Percentiles rank a stretch among this genome's conserved stretches.
phyloP scores from a whole-genome alignment of 2,329 filamentous ascomycete genomes.

The Seiridium unicorne region DNA sequence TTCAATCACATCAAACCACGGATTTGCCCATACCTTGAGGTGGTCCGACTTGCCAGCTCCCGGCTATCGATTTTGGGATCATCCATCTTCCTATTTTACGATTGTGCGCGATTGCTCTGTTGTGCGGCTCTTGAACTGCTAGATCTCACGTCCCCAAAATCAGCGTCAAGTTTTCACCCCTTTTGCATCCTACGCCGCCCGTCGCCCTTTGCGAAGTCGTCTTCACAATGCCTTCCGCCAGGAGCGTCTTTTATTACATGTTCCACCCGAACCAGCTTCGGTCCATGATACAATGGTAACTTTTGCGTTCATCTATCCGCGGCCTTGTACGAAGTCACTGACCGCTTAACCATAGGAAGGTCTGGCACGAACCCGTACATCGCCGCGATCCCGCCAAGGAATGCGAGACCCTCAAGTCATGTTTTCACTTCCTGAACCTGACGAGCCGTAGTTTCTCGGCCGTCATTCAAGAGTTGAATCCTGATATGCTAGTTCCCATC shows the following conservation, averaged over 20 bases:
- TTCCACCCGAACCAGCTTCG: constrained; percentile 77
- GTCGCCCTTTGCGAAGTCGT: neutral
- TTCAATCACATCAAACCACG: neutral
- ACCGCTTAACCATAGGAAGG: constrained; percentile 63
- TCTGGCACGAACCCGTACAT: constrained; percentile 95
- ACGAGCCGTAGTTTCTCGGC: constrained; percentile 92
- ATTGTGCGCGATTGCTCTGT: neutral
- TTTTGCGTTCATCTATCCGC: constrained; percentile 2
- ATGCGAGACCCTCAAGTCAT: constrained; percentile 69
- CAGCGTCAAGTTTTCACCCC: neutral
- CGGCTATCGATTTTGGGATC: neutral
- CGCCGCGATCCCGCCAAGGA: constrained; percentile 76
- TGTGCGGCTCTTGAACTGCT: neutral
- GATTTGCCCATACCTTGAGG: too few relatives aligned
- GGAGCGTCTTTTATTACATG: constrained; percentile 65
- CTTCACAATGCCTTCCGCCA: constrained; percentile 50
- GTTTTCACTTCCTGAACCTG: constrained; percentile 81
- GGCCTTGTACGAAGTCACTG: neutral
- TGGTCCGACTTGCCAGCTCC: too few relatives aligned
- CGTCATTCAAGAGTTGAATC: constrained; percentile 94
- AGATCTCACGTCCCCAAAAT: neutral
- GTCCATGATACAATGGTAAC: constrained; percentile 85
- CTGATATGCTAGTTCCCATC: constrained; percentile 86
- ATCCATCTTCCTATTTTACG: neutral
- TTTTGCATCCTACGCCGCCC: neutral